A percentile compares a stretch with the other conserved stretches of the same genome.
Conservation (phyloP, 805 yeast genomes). For the Huiozyma sinensis region DNA sequence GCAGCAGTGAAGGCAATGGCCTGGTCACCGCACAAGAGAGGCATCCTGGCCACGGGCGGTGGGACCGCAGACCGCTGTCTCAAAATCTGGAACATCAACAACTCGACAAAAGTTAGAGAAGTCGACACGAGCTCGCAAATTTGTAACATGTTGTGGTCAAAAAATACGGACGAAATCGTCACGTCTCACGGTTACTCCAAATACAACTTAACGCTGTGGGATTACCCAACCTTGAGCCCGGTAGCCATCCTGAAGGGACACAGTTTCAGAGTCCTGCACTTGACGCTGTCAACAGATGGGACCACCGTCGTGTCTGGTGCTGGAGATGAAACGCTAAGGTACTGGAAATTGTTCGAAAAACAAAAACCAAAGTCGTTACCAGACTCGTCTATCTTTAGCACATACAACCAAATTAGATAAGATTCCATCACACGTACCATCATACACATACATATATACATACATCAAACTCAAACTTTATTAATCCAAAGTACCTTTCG, state of each 20-base stretch:
- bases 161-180: constrained; percentile 82
- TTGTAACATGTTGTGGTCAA: constrained; percentile 88
- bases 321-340: constrained; percentile 91
- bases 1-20: constrained; percentile 96
- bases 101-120: constrained; percentile 62
- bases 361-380: constrained; percentile 44
- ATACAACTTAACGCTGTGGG: constrained; percentile 89
- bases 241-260: constrained; percentile 92
- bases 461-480: no score
- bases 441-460: no score
- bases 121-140: constrained; percentile 96
- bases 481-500: no score
- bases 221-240: constrained; percentile 83
- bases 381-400: constrained; percentile 56
- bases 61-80: constrained; percentile 90
- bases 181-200: constrained; percentile 91
- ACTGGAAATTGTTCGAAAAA: constrained; percentile 92
- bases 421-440: no score
- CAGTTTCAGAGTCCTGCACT: constrained; percentile 79
- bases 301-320: constrained; percentile 96
- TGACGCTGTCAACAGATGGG: constrained; percentile 91
- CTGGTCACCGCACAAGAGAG: constrained; percentile 97
- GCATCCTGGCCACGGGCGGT: constrained; percentile 89
- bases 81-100: constrained; percentile 84
- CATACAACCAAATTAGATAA: constrained; percentile 63